Conservation (phyloP, 345 rosid species). For the Eucalyptus caleyi region DNA sequence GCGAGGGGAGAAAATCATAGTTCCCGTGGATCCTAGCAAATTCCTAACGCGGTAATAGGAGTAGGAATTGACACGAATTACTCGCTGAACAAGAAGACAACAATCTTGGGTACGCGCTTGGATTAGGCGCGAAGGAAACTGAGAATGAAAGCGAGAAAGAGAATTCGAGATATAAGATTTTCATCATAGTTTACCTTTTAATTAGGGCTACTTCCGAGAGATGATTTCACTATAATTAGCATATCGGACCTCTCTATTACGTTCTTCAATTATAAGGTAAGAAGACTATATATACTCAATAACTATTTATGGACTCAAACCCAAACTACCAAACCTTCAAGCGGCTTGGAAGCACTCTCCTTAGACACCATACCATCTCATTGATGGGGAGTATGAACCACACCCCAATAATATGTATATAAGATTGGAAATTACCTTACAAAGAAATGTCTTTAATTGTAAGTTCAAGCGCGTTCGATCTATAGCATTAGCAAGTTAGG, state of each 20-base stretch:
- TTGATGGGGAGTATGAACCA: accelerated
- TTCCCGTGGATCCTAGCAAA: background rate
- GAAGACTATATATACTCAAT: too few species aligned
- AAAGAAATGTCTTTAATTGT: background rate
- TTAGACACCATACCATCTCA: too few species aligned
- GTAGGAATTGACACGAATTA: background rate
- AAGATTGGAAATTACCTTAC: background rate
- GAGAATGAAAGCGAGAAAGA: background rate
- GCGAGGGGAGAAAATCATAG: background rate
- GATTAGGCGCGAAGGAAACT: background rate
- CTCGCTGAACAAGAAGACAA: background rate
- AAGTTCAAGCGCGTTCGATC: background rate
- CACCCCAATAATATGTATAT: background rate
- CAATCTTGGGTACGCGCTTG: background rate
- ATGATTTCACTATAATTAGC: too few species aligned
- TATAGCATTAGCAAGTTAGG: background rate
- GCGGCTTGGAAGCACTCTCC: background rate
- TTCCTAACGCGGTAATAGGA: background rate
- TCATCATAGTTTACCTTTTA: accelerated
- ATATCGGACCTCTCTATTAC: too few species aligned
- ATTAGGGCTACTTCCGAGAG: too few species aligned
- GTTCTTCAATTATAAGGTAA: background rate
- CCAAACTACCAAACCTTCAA: background rate
- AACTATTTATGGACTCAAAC: too few species aligned
- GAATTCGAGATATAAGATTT: background rate